Conservation (phyloP, 805 yeast genomes). For the Wickerhamiella parazyma region DNA sequence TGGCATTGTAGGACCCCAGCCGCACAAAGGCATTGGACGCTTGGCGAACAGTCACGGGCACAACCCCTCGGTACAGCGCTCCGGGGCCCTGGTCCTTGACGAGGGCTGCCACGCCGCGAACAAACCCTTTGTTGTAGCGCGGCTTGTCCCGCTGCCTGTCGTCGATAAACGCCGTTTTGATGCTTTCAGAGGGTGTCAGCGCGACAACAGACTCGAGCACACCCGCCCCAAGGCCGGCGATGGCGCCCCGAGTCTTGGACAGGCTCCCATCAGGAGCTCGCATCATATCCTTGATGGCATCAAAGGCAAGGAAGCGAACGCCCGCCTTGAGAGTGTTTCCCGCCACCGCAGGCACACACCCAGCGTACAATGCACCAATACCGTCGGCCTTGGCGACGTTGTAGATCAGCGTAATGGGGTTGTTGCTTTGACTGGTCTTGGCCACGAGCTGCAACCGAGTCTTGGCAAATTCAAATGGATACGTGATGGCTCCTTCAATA, state of each 20-base stretch:
- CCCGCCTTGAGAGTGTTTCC: constrained; percentile 96
- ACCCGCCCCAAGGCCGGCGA: constrained; percentile 98
- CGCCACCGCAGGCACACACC: constrained; percentile 91
- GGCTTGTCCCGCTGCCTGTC: constrained; percentile 71
- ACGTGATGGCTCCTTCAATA: constrained; percentile 72
- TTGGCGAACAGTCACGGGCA: constrained; percentile 90
- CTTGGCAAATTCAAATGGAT: constrained; percentile 95
- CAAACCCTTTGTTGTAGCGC: constrained; percentile 44
- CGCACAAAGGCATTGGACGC: constrained; percentile 94
- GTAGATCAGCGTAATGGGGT: constrained; percentile 71
- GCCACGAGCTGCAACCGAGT: constrained; percentile 68
- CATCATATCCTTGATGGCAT: constrained; percentile 61
- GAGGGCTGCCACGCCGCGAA: constrained; percentile 50
- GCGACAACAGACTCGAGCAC: constrained; percentile 82
- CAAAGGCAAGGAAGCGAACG: constrained; percentile 89
- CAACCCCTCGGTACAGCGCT: constrained; percentile 77
- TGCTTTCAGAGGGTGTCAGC: constrained; percentile 93
- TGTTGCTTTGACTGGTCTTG: constrained; percentile 40
- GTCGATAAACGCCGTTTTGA: constrained; percentile 89
- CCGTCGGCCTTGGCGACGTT: constrained; percentile 72
- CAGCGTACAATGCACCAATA: constrained; percentile 65
- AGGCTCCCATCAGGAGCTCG: constrained; percentile 77
- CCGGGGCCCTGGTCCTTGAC: constrained; percentile 64
- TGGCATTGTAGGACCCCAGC: constrained; percentile 80
- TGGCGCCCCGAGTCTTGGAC: constrained; percentile 78